Base-by-base conservation (phyloP, 352 stramenopile species). In the Phytophthora quininea region DNA sequence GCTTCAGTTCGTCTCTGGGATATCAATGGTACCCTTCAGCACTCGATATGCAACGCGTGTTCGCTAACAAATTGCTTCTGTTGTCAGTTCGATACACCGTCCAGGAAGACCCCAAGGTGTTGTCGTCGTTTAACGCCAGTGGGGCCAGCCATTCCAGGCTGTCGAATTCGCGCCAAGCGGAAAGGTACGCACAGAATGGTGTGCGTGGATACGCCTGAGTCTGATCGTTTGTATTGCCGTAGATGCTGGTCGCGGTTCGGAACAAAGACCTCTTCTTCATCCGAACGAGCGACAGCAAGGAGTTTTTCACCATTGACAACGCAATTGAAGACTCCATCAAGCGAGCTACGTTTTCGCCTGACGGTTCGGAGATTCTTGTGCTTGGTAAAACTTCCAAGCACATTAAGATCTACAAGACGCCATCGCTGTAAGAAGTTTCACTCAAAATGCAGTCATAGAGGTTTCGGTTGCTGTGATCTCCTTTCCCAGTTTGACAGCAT, bases 1-100 rank as follows among this genome's bases (percentile, higher is more conserved):
- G 83, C 80, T 4, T 90, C 86, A 0, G 69, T 94, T 46, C 86
- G 86, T 12, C 54, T 92, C 0, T 94, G 86, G 86, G 78, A 92
- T 69, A 94, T 94, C 62, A 92, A 94, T 46, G 86, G 86, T 92
- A 55, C 47, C 58, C 45, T 54, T 68, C 33, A 4, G 31, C 43
- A 33, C 24, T 5, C n/a, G 71, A 24, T n/a, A 47, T 43, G 3
- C 19, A 24, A 24, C 19, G 19, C 19, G 19, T 24, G 19, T 24
- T 24, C 19, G 19, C 19, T 24, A 24, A 24, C 19, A 24, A 24
- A 24, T 24, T 24, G 19, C 19, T 24, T 24, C 19, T 24, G 19
- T 24, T 24, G 19, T 24, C 55, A 94, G 86, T 94, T 15, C 81
- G 86, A 14, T 94, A 94, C 67, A 84, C 80, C 24, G 73, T 89